These are phyloP conservation scores for Penicillium sp. DNA, from an alignment of 2,329 filamentous ascomycete genomes.

Conservation along the genomic window DNA sequence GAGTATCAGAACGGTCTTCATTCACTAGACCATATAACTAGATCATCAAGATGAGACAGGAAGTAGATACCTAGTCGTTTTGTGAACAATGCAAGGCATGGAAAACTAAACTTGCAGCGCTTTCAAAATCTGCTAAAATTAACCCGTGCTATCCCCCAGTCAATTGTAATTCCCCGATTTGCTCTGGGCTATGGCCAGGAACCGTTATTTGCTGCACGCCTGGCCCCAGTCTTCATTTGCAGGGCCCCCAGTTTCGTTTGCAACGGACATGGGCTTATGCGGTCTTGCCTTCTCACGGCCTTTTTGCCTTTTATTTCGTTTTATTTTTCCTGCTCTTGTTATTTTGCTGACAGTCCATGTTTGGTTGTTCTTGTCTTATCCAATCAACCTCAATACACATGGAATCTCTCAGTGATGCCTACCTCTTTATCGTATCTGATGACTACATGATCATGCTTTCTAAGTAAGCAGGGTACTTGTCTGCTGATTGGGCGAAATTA, in stretches of 20 bases:
- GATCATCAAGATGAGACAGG: not conserved
- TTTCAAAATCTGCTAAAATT: not conserved
- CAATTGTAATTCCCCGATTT: constrained; percentile 22
- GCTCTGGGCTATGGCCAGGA: constrained; percentile 15
- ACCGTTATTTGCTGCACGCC: constrained; percentile 27
- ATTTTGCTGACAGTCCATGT: not conserved
- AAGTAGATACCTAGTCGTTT: not conserved
- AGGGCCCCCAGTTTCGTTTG: constrained; percentile 12
- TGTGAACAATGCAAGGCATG: not conserved
- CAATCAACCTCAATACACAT: not conserved
- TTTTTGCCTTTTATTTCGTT: not conserved
- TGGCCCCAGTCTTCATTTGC: constrained; percentile 15
- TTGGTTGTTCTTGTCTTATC: not conserved
- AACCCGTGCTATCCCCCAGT: not conserved
- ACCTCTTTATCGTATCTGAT: not conserved
- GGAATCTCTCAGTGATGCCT: not conserved
- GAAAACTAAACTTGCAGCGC: not conserved
- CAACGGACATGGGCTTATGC: constrained; percentile 7
- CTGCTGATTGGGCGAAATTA: not conserved
- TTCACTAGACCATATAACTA: not conserved
- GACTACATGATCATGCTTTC: not conserved
- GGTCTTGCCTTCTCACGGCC: not conserved
- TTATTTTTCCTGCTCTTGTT: not conserved
- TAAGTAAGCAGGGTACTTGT: not conserved
- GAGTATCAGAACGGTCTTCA: not conserved